These are phyloP conservation scores for Lecanoromycetidae sp. DNA, from an alignment of 2,329 filamentous ascomycete genomes.

Conservation along the genomic window DNA sequence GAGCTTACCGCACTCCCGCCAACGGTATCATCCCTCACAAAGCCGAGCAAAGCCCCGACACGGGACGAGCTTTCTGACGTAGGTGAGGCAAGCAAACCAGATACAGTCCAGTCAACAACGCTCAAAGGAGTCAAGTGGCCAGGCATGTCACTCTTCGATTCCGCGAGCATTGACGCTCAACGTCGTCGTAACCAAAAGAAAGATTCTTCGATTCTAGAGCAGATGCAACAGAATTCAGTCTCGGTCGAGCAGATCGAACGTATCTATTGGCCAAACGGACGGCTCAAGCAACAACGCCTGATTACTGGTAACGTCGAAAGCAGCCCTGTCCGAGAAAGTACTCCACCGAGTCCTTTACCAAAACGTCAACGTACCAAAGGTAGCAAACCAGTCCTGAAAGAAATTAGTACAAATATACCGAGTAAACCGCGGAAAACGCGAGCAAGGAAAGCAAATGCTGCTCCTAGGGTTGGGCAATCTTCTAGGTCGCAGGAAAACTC, in stretches of 20 bases:
- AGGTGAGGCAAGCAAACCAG: no score
- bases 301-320: slow-evolving; percentile 39
- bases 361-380: slow-evolving; percentile 13
- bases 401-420: slow-evolving; percentile 12
- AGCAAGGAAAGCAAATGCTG: not conserved
- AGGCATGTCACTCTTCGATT: slow-evolving; percentile 42
- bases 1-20: not conserved
- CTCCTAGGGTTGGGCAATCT: not conserved
- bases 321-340: slow-evolving; percentile 20
- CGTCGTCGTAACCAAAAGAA: slow-evolving; percentile 41
- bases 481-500: slow-evolving; percentile 5
- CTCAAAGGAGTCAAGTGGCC: slow-evolving; percentile 39
- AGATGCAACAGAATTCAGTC: slow-evolving; percentile 35
- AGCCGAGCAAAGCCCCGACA: not conserved
- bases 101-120: slow-evolving; percentile 7
- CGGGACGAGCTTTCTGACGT: not conserved
- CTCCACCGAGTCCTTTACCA: slow-evolving; percentile 7
- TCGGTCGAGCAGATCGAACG: slow-evolving; percentile 36
- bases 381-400: slow-evolving; percentile 5
- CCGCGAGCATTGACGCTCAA: slow-evolving; percentile 37
- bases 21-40: not conserved
- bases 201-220: slow-evolving; percentile 32
- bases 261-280: slow-evolving; percentile 35
- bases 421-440: not conserved
- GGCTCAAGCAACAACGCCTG: slow-evolving; percentile 31